These are phyloP conservation scores for Nectriaceae sp. DNA, from an alignment of 2,329 filamentous ascomycete genomes.

Conservation along the genomic window DNA sequence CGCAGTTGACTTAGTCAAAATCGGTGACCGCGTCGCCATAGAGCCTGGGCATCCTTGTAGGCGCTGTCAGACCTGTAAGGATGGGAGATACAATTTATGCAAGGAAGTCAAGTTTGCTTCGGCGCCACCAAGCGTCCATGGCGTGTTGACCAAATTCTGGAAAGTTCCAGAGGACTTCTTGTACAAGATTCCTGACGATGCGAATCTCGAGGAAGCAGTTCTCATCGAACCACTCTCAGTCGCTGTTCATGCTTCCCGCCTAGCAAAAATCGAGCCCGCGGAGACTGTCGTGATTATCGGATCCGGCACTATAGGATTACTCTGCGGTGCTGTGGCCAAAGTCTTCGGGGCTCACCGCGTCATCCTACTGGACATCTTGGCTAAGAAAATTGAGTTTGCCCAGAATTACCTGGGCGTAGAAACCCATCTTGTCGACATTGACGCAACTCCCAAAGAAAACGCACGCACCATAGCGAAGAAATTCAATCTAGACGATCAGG, in stretches of 20 bases:
- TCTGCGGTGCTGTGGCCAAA: constrained; percentile 81
- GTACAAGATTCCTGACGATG: constrained; percentile 77
- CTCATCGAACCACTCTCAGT: constrained; percentile 86
- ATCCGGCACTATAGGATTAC: constrained; percentile 81
- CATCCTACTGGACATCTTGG: constrained; percentile 66
- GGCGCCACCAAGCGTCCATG: constrained; percentile 81
- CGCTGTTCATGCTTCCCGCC: constrained; percentile 78
- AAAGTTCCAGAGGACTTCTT: constrained; percentile 83
- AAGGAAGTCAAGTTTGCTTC: constrained; percentile 86
- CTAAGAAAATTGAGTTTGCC: constrained; percentile 75
- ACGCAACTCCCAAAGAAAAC: neutral
- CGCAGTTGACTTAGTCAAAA: constrained; percentile 60
- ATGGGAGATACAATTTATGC: constrained; percentile 88
- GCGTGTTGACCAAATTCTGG: constrained; percentile 87
- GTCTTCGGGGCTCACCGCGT: constrained; percentile 75
- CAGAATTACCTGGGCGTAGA: constrained; percentile 63
- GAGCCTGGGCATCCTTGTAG: constrained; percentile 89
- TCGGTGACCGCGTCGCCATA: constrained; percentile 84
- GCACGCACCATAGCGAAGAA: neutral
- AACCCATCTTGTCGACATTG: neutral
- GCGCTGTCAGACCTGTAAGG: constrained; percentile 74
- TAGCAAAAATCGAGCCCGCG: constrained; percentile 70
- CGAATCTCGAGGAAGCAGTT: constrained; percentile 82
- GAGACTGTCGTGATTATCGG: constrained; percentile 84
- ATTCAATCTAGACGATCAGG: constrained; percentile 71